These are phyloP conservation scores for Pezicula radicicola DNA, from an alignment of 2,329 filamentous ascomycete species.

Conservation along the genomic window DNA sequence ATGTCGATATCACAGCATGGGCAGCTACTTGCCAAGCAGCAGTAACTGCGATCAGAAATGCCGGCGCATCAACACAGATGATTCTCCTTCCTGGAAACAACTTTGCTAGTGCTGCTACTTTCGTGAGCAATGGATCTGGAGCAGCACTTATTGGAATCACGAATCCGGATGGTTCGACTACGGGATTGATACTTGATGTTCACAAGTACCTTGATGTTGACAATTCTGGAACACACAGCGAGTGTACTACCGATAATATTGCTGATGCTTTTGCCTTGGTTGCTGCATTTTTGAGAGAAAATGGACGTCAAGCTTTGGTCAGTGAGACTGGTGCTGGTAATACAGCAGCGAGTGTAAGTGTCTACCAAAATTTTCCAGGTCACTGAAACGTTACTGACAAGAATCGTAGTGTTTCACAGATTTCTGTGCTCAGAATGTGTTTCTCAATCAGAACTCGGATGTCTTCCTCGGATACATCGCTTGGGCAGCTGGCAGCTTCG, in stretches of 20 bases:
- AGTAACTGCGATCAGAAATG: constrained; percentile 61
- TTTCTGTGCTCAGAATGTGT: constrained; percentile 1
- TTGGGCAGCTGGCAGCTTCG: constrained; percentile 34
- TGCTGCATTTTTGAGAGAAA: constrained; percentile 42
- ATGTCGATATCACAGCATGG: constrained; percentile 46
- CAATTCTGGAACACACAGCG: constrained; percentile 48
- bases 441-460: constrained; percentile 1
- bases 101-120: constrained; percentile 48
- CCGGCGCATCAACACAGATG: constrained; percentile 58
- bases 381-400: not conserved
- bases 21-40: constrained; percentile 56
- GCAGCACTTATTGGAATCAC: constrained; percentile 48
- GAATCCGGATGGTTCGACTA: constrained; percentile 54
- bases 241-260: constrained; percentile 52
- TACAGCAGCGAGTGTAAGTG: constrained; percentile 21
- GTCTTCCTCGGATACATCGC: constrained; percentile 5
- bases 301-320: constrained; percentile 43
- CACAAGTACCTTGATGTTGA: constrained; percentile 61
- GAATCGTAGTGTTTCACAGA: not conserved
- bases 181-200: constrained; percentile 52
- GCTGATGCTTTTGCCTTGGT: constrained; percentile 41
- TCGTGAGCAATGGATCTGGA: constrained; percentile 47
- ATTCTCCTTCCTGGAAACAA: constrained; percentile 63
- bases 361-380: not conserved
- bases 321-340: constrained; percentile 46